phyloP scores from a whole-genome alignment of 2,329 filamentous ascomycete species.

The Ophiobolus disseminans region DNA sequence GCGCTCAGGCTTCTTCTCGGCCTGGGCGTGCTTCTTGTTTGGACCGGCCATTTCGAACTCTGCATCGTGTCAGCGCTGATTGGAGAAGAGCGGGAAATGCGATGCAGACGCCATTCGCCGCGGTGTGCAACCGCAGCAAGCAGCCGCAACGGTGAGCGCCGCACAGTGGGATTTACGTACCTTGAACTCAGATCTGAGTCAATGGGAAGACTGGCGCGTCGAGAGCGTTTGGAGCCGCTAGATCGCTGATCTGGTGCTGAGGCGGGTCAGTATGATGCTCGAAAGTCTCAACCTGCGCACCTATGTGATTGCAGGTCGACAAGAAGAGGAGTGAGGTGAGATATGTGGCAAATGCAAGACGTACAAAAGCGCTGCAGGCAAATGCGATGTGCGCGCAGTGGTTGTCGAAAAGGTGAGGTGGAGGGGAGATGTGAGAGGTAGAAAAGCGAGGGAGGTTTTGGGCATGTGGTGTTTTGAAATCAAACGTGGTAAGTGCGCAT shows the following conservation, averaged over 20 bases:
- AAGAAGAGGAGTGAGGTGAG: not conserved
- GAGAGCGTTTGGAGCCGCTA: slow-evolving; percentile 15
- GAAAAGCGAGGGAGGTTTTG: slow-evolving; percentile 7
- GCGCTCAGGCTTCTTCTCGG: slow-evolving; percentile 34
- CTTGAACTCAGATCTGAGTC: slow-evolving; percentile 17
- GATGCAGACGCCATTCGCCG: slow-evolving; percentile 3
- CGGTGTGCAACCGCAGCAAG: not conserved
- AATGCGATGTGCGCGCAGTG: slow-evolving; percentile 5
- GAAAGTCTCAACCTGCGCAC: slow-evolving; percentile 10
- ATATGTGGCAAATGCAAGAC: slow-evolving; percentile 4
- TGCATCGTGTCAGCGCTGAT: slow-evolving; percentile 28
- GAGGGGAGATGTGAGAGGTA: slow-evolving; percentile 6
- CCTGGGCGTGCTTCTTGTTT: slow-evolving; percentile 42
- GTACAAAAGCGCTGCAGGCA: slow-evolving; percentile 2
- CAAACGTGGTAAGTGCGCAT: slow-evolving; percentile 15
- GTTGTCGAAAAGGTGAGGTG: slow-evolving; percentile 1
- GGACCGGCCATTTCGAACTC: slow-evolving; percentile 47
- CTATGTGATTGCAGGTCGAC: slow-evolving; percentile 11
- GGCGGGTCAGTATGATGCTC: slow-evolving; percentile 17
- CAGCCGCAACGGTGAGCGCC: not conserved
- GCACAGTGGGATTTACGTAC: slow-evolving; percentile 14
- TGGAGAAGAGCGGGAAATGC: slow-evolving; percentile 1
- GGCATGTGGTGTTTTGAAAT: slow-evolving; percentile 8
- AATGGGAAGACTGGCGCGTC: slow-evolving; percentile 4
- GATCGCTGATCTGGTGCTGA: slow-evolving; percentile 14